Base-by-base conservation (phyloP, 1,284 basidiomycete genomes). In the Sphagnurus paluster region DNA sequence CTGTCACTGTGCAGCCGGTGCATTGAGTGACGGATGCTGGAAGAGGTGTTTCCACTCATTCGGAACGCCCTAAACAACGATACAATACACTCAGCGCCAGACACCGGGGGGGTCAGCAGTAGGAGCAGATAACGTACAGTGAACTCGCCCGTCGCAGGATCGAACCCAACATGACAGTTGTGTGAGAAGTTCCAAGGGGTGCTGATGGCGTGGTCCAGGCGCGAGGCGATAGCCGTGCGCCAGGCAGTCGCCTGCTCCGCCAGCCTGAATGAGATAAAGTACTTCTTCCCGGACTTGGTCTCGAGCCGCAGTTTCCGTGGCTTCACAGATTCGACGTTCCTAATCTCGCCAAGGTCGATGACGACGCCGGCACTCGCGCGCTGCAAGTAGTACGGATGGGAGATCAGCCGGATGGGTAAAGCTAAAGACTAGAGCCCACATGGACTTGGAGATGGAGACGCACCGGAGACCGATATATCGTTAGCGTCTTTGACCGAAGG, bases 111-210 rank as follows among this genome's bases (percentile, higher is more conserved):
- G 20, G 45, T 4, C 26, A 25, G 17, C 5, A 29, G 13, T 8
- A 2, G 29, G 32, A 28, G 21, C 4, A 29, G 9, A 8, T 2
- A 28, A 55, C 63, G 20, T 40, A 67, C 65, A 24, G 55, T 57
- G 40, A 66, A 62, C 25, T 52, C 44, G 2, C 66, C 66, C 13
- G 56, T 61, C 0, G 42, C 28, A 11, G 58, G 42, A 51, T 68
- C 62, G 49, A 56, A 60, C 20, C 64, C 64, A 13, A 66, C 58
- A 50, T 68, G 66, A 7, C 59, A 54, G 23, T 59, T 49, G 39
- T 68, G 66, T 2, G 59, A 57, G 40, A 66, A 64, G n/a, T 62
- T 57, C 17, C 59, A 62, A 1, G 66, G 66, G 42, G 66, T 65
- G 24, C 55, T 58, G 2, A 48, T 9, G 2, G 20, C 42, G 2